Conservation (phyloP, 2,329 filamentous ascomycete genomes). For the Trichothecium roseum region DNA sequence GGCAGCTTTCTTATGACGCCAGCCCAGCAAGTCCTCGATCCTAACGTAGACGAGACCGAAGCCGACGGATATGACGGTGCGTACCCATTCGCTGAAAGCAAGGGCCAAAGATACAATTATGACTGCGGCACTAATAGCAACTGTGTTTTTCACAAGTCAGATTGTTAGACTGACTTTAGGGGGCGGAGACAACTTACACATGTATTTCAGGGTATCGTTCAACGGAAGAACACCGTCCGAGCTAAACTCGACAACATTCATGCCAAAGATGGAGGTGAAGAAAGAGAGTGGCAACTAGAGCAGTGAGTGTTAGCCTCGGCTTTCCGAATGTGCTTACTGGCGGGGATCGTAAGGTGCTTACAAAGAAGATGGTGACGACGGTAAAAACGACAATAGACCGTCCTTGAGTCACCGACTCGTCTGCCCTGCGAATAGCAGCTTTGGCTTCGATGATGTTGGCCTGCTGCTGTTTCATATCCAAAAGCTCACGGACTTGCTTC, state of each 20-base stretch:
- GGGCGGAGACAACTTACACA: constrained; percentile 10
- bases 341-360: constrained; percentile 12
- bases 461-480: constrained; percentile 35
- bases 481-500: constrained; percentile 20
- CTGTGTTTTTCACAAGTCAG: constrained; percentile 4
- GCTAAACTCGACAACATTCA: constrained; percentile 20
- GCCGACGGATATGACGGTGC: constrained; percentile 6
- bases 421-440: constrained; percentile 26
- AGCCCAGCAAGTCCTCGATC: constrained; percentile 7
- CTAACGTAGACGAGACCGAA: constrained; percentile 4
- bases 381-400: constrained; percentile 35
- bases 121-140: constrained; percentile 9
- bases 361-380: constrained; percentile 34
- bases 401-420: constrained; percentile 30
- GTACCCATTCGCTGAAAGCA: constrained; percentile 12
- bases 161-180: neutral
- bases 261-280: constrained; percentile 26
- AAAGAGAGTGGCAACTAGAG: constrained; percentile 24
- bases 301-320: neutral
- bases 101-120: constrained; percentile 10
- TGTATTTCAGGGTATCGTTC: constrained; percentile 8
- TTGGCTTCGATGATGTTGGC: constrained; percentile 33
- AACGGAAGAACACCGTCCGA: constrained; percentile 8
- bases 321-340: neutral
- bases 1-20: constrained; percentile 6